phyloP scores from a whole-genome alignment of 495 filamentous ascomycete genomes.

The Aspergillus mulundensis region DNA sequence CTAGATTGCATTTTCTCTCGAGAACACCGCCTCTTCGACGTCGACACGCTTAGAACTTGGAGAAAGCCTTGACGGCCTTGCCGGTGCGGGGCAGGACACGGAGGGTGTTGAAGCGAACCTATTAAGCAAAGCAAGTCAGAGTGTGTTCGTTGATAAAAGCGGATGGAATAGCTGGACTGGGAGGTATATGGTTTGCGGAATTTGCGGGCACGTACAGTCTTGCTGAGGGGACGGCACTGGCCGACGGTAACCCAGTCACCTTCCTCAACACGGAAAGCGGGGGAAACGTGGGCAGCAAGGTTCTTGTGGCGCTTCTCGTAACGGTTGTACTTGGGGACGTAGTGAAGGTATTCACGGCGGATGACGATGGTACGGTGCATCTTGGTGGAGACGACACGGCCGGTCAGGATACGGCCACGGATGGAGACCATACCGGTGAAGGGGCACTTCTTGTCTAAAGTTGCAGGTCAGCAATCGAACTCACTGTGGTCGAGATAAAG shows the following conservation, averaged over 20 bases:
- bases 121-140: conserved; percentile 22
- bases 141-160: neutral
- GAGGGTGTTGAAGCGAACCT: conserved; percentile 99
- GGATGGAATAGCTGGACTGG: neutral
- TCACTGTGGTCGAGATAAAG: neutral
- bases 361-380: conserved; percentile 99
- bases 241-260: conserved; percentile 99
- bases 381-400: conserved; percentile 98
- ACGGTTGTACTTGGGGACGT: conserved; percentile 96
- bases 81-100: conserved; percentile 94
- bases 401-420: conserved; percentile 99
- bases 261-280: conserved; percentile 99
- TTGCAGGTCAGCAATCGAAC: conserved; percentile 25
- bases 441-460: conserved; percentile 99
- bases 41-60: conserved; percentile 78
- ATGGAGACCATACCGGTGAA: conserved; percentile 98
- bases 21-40: conserved; percentile 29
- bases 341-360: conserved; percentile 99
- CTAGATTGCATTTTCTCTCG: conserved; percentile 36
- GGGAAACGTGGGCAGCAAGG: conserved; percentile 95
- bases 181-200: neutral
- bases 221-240: conserved; percentile 96
- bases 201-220: conserved; percentile 74
- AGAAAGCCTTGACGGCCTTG: conserved; percentile 95
- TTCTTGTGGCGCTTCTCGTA: conserved; percentile 99